A percentile compares a stretch with the other conserved stretches of the same genome.
Conservation (phyloP, 176 grass and related monocot genomes). For the Olyra latifolia region DNA sequence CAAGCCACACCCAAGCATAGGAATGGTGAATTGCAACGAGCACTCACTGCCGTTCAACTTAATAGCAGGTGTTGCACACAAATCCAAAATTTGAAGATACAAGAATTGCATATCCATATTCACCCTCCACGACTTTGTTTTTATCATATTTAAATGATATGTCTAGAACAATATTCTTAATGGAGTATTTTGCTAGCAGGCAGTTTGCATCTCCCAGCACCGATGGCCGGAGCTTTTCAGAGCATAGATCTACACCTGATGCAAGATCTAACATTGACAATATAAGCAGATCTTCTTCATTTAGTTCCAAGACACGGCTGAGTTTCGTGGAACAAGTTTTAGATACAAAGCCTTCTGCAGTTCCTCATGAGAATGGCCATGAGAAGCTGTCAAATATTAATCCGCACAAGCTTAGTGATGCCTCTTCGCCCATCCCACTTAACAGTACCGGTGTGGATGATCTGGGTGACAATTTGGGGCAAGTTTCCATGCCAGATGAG, state of each 20-base stretch:
- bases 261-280: conserved; percentile 64
- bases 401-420: conserved; percentile 26
- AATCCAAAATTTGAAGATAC: conserved; percentile 13
- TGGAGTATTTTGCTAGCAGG: conserved; percentile 49
- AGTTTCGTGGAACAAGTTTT: conserved; percentile 65
- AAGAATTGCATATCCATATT: background rate
- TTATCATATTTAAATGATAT: conserved; percentile 6
- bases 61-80: conserved; percentile 58
- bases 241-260: conserved; percentile 73
- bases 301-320: conserved; percentile 64
- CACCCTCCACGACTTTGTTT: background rate
- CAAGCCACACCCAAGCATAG: conserved; percentile 51
- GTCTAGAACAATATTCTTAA: conserved; percentile 19
- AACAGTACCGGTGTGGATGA: conserved; percentile 34
- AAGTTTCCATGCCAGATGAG: conserved; percentile 39
- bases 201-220: conserved; percentile 66
- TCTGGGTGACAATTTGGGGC: conserved; percentile 30
- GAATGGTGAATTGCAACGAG: conserved; percentile 63
- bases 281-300: conserved; percentile 87
- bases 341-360: conserved; percentile 47
- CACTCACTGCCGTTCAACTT: conserved; percentile 50
- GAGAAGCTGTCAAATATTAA: conserved; percentile 42
- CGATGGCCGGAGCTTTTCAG: conserved; percentile 58
- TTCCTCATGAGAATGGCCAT: conserved; percentile 44
- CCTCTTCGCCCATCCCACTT: conserved; percentile 22